Evolutionary conservation across 1,139 yeast genomes (phyloP).

Genomic region (Suzukiozyma palmioleophila): DNA sequence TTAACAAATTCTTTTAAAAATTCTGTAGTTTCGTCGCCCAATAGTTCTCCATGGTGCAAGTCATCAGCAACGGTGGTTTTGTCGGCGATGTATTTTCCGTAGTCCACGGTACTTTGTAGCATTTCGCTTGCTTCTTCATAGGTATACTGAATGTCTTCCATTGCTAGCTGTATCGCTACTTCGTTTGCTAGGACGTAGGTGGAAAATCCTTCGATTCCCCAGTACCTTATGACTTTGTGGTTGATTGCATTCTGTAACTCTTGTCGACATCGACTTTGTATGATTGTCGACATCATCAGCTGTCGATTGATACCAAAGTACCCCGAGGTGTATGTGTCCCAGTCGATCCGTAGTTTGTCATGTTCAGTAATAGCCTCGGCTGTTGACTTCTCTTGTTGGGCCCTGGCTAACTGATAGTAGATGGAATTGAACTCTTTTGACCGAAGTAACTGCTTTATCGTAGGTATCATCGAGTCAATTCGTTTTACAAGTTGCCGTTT

Average conservation of each 20-base stretch:
- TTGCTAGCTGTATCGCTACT: constrained; percentile 46
- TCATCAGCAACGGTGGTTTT: constrained; percentile 29
- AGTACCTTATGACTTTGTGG: constrained; percentile 50
- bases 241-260: constrained; percentile 20
- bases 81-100: constrained; percentile 50
- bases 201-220: constrained; percentile 55
- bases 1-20: constrained; percentile 10
- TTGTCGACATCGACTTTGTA: constrained; percentile 23
- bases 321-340: constrained; percentile 52
- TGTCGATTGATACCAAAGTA: constrained; percentile 60
- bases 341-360: constrained; percentile 46
- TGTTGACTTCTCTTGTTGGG: constrained; percentile 29
- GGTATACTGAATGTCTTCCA: constrained; percentile 38
- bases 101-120: constrained; percentile 48
- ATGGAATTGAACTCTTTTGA: constrained; percentile 39
- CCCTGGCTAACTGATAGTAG: constrained; percentile 47
- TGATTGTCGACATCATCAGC: constrained; percentile 39
- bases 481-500: constrained; percentile 19
- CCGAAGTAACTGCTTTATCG: constrained; percentile 40
- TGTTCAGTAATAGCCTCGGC: constrained; percentile 42
- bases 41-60: constrained; percentile 16
- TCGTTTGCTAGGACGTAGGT: constrained; percentile 64
- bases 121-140: constrained; percentile 43
- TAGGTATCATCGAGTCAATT: constrained; percentile 23
- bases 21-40: constrained; percentile 11